Evolutionary conservation across 331 rosid species (phyloP), one percentile per base, ranked within the genome.

Genomic region (Phaseolus coccineus): DNA sequence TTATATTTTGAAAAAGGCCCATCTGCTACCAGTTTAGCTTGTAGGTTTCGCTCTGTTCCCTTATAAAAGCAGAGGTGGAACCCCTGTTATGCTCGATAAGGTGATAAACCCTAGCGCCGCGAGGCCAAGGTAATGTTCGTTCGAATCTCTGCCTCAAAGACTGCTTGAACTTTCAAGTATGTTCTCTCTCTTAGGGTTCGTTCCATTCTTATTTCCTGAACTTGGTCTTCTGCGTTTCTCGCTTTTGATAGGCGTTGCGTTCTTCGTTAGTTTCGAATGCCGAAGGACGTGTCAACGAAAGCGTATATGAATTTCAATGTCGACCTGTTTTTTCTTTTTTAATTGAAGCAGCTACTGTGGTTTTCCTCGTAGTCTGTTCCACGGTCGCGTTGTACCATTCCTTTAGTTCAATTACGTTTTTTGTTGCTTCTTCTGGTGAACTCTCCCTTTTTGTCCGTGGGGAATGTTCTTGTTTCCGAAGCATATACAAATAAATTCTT

Each of bases 191-290:
- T 8, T 3, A 22, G 10, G 5, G 52, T 47, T 31, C 6, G 2
- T 5, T 58, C 4, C 0, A 8, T 62, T 16, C 1, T n/a, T 0
- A 7, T 25, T 65, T 3, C 4, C 8, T 27, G 4, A 16, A 8
- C 2, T 0, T 12, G 4, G 0, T 9, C 0, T 1, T 8, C 8
- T 13, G 10, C 55, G 0, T 31, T 10, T 14, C 9, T 87, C 84
- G 97, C 97, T 93, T 94, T 87, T 13, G 95, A 94, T 86, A 94
- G 97, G 97, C 98, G 95, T 94, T 91, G 86, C 93, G 97, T 94
- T 89, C 91, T 89, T 89, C 44, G 81, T 78, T 82, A 25, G 57
- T 51, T 79, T 68, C 71, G 5, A 79, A 46, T 79, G 87, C 88
- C 48, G 90, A 89, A 78, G 90, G 86, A 84, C 96, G 98, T 15